A percentile compares a stretch with the other conserved stretches of the same genome.
Conservation (phyloP, 148 eudicot species). For the Spergularia bocconei region DNA sequence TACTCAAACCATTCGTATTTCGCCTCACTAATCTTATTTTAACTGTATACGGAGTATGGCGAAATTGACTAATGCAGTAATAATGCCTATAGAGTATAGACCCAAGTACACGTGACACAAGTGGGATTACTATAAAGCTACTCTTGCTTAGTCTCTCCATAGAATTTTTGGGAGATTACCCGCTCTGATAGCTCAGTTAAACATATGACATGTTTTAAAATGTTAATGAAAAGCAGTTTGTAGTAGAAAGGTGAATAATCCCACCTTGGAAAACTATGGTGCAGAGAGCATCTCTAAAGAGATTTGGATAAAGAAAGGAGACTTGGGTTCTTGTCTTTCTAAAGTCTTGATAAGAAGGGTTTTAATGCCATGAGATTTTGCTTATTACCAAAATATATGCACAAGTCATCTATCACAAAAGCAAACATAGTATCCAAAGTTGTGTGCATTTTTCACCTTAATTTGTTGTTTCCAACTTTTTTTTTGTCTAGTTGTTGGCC, state of each 20-base stretch:
- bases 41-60: no score
- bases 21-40: no score
- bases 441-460: not conserved
- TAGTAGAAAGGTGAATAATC: constrained; percentile 21
- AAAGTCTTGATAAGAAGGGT: constrained; percentile 24
- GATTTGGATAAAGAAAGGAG: not conserved
- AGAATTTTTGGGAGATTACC: constrained; percentile 23
- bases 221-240: not conserved
- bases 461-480: no score
- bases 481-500: no score
- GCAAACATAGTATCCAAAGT: constrained; percentile 26
- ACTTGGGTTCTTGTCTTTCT: constrained; percentile 21
- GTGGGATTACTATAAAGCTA: constrained; percentile 5
- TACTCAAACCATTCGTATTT: no score
- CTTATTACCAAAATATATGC: constrained; percentile 2
- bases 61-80: no score
- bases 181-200: not conserved
- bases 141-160: not conserved
- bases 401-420: constrained; percentile 15
- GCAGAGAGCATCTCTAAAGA: constrained; percentile 28
- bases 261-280: constrained; percentile 6
- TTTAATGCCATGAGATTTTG: constrained; percentile 17
- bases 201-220: constrained; percentile 1
- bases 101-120: constrained; percentile 12
- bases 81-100: not conserved